Conservation (phyloP, 176 grass and related monocot genomes). For the Cocos nucifera region DNA sequence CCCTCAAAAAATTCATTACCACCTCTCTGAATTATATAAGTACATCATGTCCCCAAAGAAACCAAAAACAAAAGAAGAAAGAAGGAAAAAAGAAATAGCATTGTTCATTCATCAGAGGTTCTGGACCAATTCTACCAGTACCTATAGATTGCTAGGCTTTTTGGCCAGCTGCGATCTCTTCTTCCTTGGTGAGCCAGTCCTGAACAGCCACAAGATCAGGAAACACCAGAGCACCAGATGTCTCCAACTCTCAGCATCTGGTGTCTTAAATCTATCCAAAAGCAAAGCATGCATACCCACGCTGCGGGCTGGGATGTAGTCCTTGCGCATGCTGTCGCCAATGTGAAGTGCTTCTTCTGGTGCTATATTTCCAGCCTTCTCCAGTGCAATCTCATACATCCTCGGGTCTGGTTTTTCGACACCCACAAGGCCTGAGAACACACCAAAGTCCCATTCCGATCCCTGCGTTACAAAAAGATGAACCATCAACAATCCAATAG, state of each 20-base stretch:
- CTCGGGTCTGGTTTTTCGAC: conserved; percentile 79
- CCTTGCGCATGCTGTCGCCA: conserved; percentile 85
- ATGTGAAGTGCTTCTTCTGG: conserved; percentile 69
- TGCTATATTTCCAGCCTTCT: conserved; percentile 58
- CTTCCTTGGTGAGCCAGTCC: conserved; percentile 52
- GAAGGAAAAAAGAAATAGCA: no score
- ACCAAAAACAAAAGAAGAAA: no score
- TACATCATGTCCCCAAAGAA: no score
- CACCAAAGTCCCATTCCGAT: conserved; percentile 50
- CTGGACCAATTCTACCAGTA: no score
- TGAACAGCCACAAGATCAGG: conserved; percentile 52
- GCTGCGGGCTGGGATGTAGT: conserved; percentile 52
- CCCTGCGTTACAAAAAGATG: conserved; percentile 6
- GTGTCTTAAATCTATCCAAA: conserved; percentile 74
- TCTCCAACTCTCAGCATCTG: conserved; percentile 62
- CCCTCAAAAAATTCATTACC: no score
- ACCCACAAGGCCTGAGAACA: conserved; percentile 50
- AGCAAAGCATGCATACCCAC: conserved; percentile 68
- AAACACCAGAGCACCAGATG: conserved; percentile 46
- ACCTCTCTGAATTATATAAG: no score
- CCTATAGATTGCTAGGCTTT: conserved; percentile 18
- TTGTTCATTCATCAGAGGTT: no score
- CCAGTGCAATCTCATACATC: conserved; percentile 75
- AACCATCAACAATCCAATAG: no score
- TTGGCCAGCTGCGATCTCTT: conserved; percentile 20